Conservation (phyloP, 1,284 basidiomycete genomes). For the Lentinus polychrous region DNA sequence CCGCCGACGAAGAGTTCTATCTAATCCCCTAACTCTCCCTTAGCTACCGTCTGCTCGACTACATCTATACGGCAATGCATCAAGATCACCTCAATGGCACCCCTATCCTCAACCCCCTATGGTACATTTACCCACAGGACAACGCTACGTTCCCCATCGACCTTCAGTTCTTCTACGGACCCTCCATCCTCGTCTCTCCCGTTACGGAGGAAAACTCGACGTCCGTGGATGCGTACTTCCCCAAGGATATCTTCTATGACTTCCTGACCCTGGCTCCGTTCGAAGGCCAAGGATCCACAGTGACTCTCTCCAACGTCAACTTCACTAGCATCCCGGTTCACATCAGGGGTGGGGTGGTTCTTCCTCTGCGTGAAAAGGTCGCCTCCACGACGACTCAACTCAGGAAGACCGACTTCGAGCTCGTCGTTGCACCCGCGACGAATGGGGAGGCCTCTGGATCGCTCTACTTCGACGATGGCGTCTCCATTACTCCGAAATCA, state of each 20-base stretch:
- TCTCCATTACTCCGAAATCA: slow-evolving; percentile 37
- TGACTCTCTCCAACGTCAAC: slow-evolving; percentile 42
- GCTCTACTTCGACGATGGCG: slow-evolving; percentile 61
- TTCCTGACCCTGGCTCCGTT: slow-evolving; percentile 45
- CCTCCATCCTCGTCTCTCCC: slow-evolving; percentile 61
- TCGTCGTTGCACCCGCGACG: slow-evolving; percentile 49
- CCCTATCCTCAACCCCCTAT: slow-evolving; percentile 55
- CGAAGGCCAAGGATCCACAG: slow-evolving; percentile 36
- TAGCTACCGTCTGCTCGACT: slow-evolving; percentile 66
- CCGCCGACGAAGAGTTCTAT: too few species aligned
- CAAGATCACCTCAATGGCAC: slow-evolving; percentile 50
- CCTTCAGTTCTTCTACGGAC: slow-evolving; percentile 64
- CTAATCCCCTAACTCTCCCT: neutral
- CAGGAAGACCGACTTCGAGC: slow-evolving; percentile 50
- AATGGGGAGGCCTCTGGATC: slow-evolving; percentile 42
- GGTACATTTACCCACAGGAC: slow-evolving; percentile 62
- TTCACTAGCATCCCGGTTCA: slow-evolving; percentile 56
- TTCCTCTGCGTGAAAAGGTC: slow-evolving; percentile 46
- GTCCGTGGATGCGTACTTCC: slow-evolving; percentile 55
- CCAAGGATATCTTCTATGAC: slow-evolving; percentile 60
- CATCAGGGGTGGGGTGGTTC: slow-evolving; percentile 50
- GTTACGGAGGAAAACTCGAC: slow-evolving; percentile 58
- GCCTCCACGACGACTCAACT: slow-evolving; percentile 56
- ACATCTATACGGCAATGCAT: slow-evolving; percentile 68
- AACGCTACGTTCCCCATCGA: slow-evolving; percentile 50